Conservation (phyloP, 305 asterid species). For the Fraxinus greggii region DNA sequence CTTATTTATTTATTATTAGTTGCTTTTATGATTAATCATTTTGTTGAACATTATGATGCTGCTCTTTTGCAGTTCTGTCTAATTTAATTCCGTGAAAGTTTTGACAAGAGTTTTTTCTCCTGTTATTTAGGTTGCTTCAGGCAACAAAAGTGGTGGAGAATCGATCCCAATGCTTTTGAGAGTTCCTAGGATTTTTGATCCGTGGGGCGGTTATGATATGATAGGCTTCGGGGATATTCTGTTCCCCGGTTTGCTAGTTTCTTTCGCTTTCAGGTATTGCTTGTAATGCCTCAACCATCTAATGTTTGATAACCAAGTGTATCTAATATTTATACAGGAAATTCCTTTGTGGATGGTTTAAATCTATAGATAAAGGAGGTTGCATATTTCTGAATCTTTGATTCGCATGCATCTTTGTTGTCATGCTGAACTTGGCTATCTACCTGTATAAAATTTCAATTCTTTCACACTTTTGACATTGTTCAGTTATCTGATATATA, state of each 20-base stretch:
- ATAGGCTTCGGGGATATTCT: constrained; percentile 97
- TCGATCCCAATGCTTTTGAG: constrained; percentile 97
- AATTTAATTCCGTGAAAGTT: not conserved
- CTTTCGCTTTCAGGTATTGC: constrained; percentile 76
- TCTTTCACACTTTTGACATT: not conserved
- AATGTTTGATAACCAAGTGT: not conserved
- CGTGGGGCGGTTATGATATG: constrained; percentile 94
- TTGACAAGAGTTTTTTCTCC: constrained; percentile 1
- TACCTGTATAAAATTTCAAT: not conserved
- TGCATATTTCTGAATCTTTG: not conserved
- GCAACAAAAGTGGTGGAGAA: constrained; percentile 91
- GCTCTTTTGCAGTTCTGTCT: constrained; percentile 12
- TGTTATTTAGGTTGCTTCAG: constrained; percentile 76
- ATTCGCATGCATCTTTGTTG: not conserved
- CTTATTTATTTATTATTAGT: not conserved
- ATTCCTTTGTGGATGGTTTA: not conserved
- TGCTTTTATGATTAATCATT: not conserved
- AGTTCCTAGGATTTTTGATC: constrained; percentile 87
- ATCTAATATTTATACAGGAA: not conserved
- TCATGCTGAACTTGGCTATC: not conserved
- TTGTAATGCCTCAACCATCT: constrained; percentile 1
- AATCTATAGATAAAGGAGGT: not conserved
- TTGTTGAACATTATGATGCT: not conserved
- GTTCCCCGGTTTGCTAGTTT: constrained; percentile 88
- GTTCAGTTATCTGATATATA: not conserved